Evolutionary conservation across 768 basidiomycete genomes (phyloP).

Genomic region (Leucocoprinus leucothites): DNA sequence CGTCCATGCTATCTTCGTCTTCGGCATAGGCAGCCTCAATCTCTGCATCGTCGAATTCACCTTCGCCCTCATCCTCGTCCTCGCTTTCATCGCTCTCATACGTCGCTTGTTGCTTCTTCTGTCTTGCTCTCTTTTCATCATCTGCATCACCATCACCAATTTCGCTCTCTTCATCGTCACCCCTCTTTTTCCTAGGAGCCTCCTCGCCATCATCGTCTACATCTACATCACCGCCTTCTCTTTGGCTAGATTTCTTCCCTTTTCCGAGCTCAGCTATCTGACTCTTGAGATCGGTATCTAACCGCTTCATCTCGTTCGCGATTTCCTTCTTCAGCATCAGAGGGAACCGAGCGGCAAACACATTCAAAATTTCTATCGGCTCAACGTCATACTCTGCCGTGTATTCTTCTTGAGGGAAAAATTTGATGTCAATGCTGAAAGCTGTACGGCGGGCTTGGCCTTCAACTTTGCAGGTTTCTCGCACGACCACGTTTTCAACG

Average conservation of each 20-base stretch:
- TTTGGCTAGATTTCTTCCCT: constrained; percentile 53
- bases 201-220: constrained; percentile 53
- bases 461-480: constrained; percentile 68
- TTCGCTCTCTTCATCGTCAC: constrained; percentile 69
- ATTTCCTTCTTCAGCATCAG: constrained; percentile 83
- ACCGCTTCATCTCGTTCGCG: constrained; percentile 77
- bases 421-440: constrained; percentile 76
- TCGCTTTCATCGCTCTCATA: constrained; percentile 74
- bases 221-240: constrained; percentile 48
- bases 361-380: constrained; percentile 66
- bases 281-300: constrained; percentile 73
- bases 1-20: constrained; percentile 39
- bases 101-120: constrained; percentile 68
- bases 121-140: constrained; percentile 68
- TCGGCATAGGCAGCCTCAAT: constrained; percentile 65
- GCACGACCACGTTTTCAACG: constrained; percentile 78
- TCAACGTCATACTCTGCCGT: constrained; percentile 76
- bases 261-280: constrained; percentile 84
- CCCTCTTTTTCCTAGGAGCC: constrained; percentile 30
- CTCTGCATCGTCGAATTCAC: constrained; percentile 49
- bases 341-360: constrained; percentile 76
- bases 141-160: constrained; percentile 82
- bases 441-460: constrained; percentile 70
- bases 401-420: constrained; percentile 89
- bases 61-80: constrained; percentile 44